Conservation (phyloP, 441 rosid species). For the Gossypium trilobum region DNA sequence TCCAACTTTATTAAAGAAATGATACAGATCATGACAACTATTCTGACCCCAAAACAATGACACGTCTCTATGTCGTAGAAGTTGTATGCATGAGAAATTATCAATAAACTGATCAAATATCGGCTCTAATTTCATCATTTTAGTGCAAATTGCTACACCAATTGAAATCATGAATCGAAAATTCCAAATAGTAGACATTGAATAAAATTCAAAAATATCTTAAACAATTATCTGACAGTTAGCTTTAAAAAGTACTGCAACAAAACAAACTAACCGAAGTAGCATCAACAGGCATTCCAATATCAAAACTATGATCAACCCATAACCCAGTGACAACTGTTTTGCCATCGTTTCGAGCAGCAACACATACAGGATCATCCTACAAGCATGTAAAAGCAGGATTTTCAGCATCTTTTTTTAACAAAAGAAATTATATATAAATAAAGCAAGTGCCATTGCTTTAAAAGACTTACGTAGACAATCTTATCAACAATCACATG, state of each 20-base stretch:
- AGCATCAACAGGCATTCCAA: conserved; percentile 57
- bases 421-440: neutral
- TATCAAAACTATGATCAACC: conserved; percentile 75
- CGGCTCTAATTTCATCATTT: neutral
- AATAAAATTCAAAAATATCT: neutral
- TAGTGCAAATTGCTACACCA: neutral
- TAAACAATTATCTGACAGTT: neutral
- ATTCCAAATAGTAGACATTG: neutral
- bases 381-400: conserved; percentile 17
- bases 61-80: neutral
- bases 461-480: conserved; percentile 43
- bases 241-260: neutral
- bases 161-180: neutral
- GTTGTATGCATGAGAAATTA: neutral
- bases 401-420: neutral
- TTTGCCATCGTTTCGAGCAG: conserved; percentile 65
- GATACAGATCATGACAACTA: neutral
- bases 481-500: conserved; percentile 68
- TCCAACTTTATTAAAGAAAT: neutral
- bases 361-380: conserved; percentile 74
- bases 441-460: neutral
- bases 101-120: neutral
- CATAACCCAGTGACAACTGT: conserved; percentile 58
- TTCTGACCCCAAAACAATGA: neutral
- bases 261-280: conserved; percentile 45